Evolutionary conservation across 164 flowering plant genomes (phyloP), one percentile per base, ranked within the genome.

Genomic region (Cinnamomum chago): DNA sequence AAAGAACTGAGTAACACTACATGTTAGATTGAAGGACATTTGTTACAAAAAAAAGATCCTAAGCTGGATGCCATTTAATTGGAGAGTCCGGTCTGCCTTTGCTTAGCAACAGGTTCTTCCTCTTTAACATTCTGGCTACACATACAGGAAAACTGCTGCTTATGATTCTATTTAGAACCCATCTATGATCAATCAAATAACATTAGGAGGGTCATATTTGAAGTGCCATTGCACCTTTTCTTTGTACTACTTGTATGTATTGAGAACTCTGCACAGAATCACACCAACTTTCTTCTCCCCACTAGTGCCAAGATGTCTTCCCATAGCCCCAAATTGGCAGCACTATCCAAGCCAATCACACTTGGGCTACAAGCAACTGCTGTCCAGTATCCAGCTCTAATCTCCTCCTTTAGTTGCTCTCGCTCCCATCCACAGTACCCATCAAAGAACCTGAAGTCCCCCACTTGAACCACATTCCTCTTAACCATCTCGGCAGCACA

Each of bases 391-490:
- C 98, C 98, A 73, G 93, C 90, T 73, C 80, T 79, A 1, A 95
- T 90, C 80, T 95, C 99, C 35, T 88, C 97, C 66, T 72, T 89
- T 79, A 93, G 66, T 73, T 92, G 96, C 51, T 86, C 89, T 51
- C 76, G 89, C 55, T 87, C 97, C 97, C 98, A 95, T 65, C 91
- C 94, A 83, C 97, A 92, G 75, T 86, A 93, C 72, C 99, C 99
- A 87, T 93, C 95, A 78, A 89, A 96, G 80, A 93, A 92, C 84
- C 92, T 90, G 30, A 93, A 88, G 30, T 93, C 92, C 55, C 71
- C 91, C 3, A 80, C 68, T 11, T 82, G 85, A 51, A 91, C 86
- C 40, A 83, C 84, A 62, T 84, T 78, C 76, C 97, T 88, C 85
- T 89, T 93, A 77, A 93, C 97, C 96, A 93, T 89, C 76, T 93